Percentiles rank a stretch among this genome's conserved stretches.
phyloP scores from a whole-genome alignment of 108 stramenopile species.

The Cyclotella sp. region DNA sequence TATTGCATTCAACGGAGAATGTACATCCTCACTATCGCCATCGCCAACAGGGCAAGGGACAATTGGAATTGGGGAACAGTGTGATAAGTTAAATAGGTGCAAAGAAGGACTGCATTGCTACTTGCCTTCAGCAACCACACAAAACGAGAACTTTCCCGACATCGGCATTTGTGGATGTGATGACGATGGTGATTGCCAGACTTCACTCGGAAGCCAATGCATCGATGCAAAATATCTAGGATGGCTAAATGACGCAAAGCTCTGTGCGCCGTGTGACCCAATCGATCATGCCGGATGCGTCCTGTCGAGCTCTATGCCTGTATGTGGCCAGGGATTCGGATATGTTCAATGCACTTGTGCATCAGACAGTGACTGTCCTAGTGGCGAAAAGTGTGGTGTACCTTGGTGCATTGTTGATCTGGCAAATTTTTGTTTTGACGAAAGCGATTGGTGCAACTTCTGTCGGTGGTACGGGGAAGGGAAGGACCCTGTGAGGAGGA shows the following conservation, averaged over 20 bases:
- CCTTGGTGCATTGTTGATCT: neutral
- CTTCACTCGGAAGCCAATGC: neutral
- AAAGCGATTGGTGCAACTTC: no score
- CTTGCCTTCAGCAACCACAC: neutral
- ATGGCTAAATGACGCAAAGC: neutral
- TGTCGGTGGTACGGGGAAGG: no score
- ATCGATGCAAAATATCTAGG: neutral
- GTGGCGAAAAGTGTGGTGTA: neutral
- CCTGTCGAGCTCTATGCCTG: neutral
- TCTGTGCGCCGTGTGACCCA: slow-evolving; percentile 4
- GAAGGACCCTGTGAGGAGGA: no score
- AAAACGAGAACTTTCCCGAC: no score
- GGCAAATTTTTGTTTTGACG: neutral
- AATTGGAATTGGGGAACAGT: neutral
- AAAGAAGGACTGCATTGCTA: neutral
- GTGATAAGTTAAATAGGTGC: neutral
- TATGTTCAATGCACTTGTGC: slow-evolving; percentile 3
- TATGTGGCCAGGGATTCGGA: neutral
- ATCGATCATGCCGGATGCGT: neutral
- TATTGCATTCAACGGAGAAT: neutral
- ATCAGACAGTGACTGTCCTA: neutral
- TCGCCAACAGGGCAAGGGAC: neutral
- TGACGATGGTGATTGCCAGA: neutral
- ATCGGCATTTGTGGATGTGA: neutral
- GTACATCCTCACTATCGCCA: neutral